Evolutionary conservation across 441 rosid species (phyloP), one percentile per base, ranked within the genome.

Genomic region (Brassica balearica): DNA sequence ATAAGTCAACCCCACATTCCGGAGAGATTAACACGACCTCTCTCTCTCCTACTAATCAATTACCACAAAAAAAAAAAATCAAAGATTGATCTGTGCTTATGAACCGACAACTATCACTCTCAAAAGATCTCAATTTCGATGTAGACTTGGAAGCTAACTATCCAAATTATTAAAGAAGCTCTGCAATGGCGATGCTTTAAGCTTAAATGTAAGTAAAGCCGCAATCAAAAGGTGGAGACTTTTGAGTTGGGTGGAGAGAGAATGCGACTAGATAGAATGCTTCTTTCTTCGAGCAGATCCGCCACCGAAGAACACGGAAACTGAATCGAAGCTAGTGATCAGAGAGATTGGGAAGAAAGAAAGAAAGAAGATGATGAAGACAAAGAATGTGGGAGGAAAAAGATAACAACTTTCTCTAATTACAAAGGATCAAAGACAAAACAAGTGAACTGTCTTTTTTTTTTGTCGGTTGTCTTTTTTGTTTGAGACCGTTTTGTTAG

Each of bases 381-480:
- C 80, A 71, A 80, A 73, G 71, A 38, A 60, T 75, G 70, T 75
- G 70, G 74, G 58, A 4, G 58, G 7, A 51, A 53, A 23, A 53
- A 65, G 77, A 76, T 66, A 10, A 72, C 3, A 2, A 66, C 63
- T 80, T 80, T 80, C 14, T 43, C 20, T 20, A 27, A n/a, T 64
- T 22, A 60, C 34, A 67, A 27, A 55, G 22, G 29, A 29, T 11
- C 19, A 20, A 43, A 73, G 5, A 55, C 25, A 60, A 22, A 12
- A 69, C 23, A 80, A 71, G 53, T 74, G 68, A 71, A 59, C 48
- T 71, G 67, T 70, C 58, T 69, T 69, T 69, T 66, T 65, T 9
- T 74, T 79, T 80, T 74, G 82, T 79, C 82, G 79, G 82, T 74
- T 41, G 82, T 74, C 5, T 79, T 27, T 41, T 74, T 34, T 22